These are phyloP conservation scores for Xylaria digitata DNA, from an alignment of 2,329 filamentous ascomycete genomes.

Conservation along the genomic window DNA sequence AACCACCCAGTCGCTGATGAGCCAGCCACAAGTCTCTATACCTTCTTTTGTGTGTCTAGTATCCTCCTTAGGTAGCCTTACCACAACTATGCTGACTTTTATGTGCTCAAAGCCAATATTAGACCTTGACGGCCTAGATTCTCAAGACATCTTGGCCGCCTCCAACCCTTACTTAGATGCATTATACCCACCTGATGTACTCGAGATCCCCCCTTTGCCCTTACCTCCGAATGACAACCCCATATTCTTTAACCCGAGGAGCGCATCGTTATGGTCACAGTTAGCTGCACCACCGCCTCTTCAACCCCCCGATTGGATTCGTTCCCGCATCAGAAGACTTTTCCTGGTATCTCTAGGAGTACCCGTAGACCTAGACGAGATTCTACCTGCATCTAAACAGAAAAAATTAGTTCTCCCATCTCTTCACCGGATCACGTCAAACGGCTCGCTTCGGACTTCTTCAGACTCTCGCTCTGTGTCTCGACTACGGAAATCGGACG, in stretches of 20 bases:
- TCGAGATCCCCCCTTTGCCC: slow-evolving; percentile 62
- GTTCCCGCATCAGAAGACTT: slow-evolving; percentile 90
- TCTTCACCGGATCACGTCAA: slow-evolving; percentile 59
- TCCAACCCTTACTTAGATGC: slow-evolving; percentile 74
- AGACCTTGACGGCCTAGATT: slow-evolving; percentile 71
- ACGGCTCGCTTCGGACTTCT: slow-evolving; percentile 65
- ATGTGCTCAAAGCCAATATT: slow-evolving; percentile 67
- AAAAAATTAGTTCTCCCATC: slow-evolving; percentile 97
- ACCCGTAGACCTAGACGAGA: slow-evolving; percentile 96
- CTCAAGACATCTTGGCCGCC: slow-evolving; percentile 69
- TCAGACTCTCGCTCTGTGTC: slow-evolving; percentile 64
- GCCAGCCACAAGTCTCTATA: slow-evolving; percentile 52
- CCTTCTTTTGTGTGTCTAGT: slow-evolving; percentile 59
- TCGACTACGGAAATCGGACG: slow-evolving; percentile 59
- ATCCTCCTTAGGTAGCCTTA: slow-evolving; percentile 47
- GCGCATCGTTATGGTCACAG: slow-evolving; percentile 94
- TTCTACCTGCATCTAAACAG: slow-evolving; percentile 95
- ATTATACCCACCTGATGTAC: slow-evolving; percentile 71
- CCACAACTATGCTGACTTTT: slow-evolving; percentile 47
- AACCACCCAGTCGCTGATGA: slow-evolving; percentile 47
- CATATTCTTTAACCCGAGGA: slow-evolving; percentile 85
- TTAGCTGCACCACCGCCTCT: slow-evolving; percentile 93
- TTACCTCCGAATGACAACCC: slow-evolving; percentile 66
- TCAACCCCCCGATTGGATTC: slow-evolving; percentile 97
- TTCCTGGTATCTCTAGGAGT: slow-evolving; percentile 97